Conservation (phyloP, 2,329 filamentous ascomycete species). For the Diaporthe australafricana region DNA sequence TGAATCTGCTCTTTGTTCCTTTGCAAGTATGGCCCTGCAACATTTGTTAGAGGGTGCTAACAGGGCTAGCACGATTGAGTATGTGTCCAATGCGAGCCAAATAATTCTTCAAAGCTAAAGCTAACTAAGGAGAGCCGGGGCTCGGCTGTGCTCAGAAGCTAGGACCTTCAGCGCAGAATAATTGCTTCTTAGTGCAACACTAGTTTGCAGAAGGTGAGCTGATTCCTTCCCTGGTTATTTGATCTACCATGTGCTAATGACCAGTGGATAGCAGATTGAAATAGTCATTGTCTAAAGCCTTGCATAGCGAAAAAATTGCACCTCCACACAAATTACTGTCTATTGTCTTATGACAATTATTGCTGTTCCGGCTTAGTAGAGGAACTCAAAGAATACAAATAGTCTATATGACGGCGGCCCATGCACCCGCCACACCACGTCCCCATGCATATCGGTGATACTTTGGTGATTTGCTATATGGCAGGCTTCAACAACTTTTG, state of each 20-base stretch:
- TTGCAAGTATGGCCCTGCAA: neutral
- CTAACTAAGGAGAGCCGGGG: too few relatives aligned
- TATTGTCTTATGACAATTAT: neutral
- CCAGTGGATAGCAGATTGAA: too few relatives aligned
- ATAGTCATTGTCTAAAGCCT: neutral
- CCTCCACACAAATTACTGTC: too few relatives aligned
- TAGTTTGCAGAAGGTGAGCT: neutral
- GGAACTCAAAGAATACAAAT: constrained; percentile 11
- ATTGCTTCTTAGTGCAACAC: too few relatives aligned
- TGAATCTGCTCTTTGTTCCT: neutral
- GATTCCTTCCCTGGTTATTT: neutral
- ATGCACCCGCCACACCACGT: neutral
- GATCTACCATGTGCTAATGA: too few relatives aligned
- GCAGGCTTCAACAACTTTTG: neutral
- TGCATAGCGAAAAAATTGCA: neutral
- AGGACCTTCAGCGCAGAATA: too few relatives aligned
- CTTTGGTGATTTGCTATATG: neutral
- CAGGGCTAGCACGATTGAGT: neutral
- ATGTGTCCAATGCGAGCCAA: neutral
- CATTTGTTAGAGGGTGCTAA: neutral
- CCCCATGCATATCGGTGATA: neutral
- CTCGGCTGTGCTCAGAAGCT: too few relatives aligned
- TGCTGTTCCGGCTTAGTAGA: neutral
- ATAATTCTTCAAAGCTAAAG: neutral
- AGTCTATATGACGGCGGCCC: neutral